Evolutionary conservation across 1,284 basidiomycete genomes (phyloP).

Genomic region (Golubevia sp.): DNA sequence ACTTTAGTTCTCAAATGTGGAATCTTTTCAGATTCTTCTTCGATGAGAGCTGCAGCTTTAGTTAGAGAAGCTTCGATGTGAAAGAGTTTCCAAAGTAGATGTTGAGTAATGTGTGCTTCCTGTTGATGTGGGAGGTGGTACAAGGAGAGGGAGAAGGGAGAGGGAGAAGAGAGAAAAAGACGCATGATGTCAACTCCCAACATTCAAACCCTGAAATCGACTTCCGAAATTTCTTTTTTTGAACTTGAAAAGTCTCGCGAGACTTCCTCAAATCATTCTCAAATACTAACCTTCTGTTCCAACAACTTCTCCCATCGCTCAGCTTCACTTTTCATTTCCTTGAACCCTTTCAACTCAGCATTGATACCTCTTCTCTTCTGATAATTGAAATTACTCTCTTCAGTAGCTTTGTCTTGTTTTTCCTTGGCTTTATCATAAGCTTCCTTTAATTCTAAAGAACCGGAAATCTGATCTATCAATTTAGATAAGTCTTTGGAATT

Average conservation of each 20-base stretch:
- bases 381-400: conserved; percentile 90
- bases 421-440: conserved; percentile 90
- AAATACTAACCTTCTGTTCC: conserved; percentile 69
- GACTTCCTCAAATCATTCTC: not conserved
- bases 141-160: not conserved
- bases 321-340: conserved; percentile 93
- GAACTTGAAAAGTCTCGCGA: not conserved
- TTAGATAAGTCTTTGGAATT: conserved; percentile 85
- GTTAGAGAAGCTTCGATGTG: conserved; percentile 72
- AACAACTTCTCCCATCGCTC: conserved; percentile 82
- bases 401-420: conserved; percentile 85
- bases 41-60: conserved; percentile 27
- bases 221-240: not conserved
- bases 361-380: conserved; percentile 89
- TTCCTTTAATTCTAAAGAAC: conserved; percentile 75
- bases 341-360: conserved; percentile 94
- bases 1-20: conserved; percentile 2
- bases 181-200: no score
- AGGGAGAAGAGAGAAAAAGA: not conserved
- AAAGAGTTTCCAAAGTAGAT: conserved; percentile 85
- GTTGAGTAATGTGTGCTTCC: conserved; percentile 80
- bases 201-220: no score
- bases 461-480: conserved; percentile 88
- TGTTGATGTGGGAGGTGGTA: conserved; percentile 47
- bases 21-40: conserved; percentile 38